Base-by-base conservation (phyloP, 1,284 basidiomycete genomes). In the Ganoderma leucocontextum region DNA sequence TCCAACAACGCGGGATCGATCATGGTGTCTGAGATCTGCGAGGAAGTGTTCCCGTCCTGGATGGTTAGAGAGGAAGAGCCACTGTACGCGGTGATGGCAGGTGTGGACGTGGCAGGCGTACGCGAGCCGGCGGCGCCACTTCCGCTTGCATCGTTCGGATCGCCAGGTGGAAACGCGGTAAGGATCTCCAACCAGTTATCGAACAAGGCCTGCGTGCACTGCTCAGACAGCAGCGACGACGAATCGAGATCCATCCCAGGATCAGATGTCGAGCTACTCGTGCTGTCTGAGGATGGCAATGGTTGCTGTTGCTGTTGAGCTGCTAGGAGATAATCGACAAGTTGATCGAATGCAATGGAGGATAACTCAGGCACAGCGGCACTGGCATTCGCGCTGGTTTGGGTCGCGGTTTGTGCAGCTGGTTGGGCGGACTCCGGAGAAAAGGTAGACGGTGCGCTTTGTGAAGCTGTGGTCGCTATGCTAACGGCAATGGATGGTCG, bases 1-100 rank as follows among this genome's bases (percentile, higher is more conserved):
- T 74, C 79, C 36, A 84, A 67, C 35, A 85, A 66, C 1, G 73
- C 64, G 4, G 82, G 82, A 67, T 83, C 83, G 35, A 84, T 83
- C 62, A 77, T 64, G 15, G 69, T 71, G 61, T 79, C 77, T 12
- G 76, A 66, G 61, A 74, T 69, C 15, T 38, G 66, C 49, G 60
- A 58, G 17, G 64, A 19, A 15, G 57, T 1, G 25, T 42, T 33
- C 15, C 52, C 35, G 13, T 60, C 25, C 42, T 44, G n/a, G 55
- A 58, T 13, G 8, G 35, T 8, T 4, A 44, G 33, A 52, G 63
- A 59, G 29, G 33, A 58, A 29, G 67, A 25, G 19, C 38, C 12
- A 22, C 38, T 49, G 17, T 10, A 19, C 22, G 38, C 38, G 19
- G 47, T 53, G 33, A 13, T 36, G 19, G 64, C 25, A 13, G 59